Percentiles rank a stretch among this genome's conserved stretches.
phyloP scores from a whole-genome alignment of 805 yeast species.

The Candida rishiriensis region DNA sequence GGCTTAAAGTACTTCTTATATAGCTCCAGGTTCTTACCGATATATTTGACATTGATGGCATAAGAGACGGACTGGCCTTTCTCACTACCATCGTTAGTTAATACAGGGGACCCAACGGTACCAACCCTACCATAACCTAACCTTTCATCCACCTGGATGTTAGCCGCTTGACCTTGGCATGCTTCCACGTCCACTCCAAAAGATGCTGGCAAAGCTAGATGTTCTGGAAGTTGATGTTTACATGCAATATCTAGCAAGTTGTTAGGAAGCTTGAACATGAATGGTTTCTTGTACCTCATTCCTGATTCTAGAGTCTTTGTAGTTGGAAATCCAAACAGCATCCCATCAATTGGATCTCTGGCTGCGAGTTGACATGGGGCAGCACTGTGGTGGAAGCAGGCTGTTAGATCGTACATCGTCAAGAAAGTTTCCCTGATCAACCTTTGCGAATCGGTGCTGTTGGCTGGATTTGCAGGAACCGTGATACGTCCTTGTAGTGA shows the following conservation, averaged over 20 bases:
- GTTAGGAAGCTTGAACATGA: constrained; percentile 52
- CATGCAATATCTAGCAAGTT: constrained; percentile 50
- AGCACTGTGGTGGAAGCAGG: constrained; percentile 42
- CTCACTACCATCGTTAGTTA: constrained; percentile 41
- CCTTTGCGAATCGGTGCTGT: not conserved
- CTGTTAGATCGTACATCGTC: constrained; percentile 48
- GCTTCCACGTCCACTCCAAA: constrained; percentile 32
- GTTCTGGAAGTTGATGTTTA: constrained; percentile 34
- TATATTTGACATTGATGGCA: constrained; percentile 49
- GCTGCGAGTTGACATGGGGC: constrained; percentile 1
- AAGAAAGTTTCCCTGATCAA: constrained; percentile 32
- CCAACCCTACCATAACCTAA: constrained; percentile 53
- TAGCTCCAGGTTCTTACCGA: constrained; percentile 39
- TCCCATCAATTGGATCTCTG: constrained; percentile 23
- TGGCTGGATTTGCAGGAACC: constrained; percentile 7
- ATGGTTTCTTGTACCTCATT: constrained; percentile 47
- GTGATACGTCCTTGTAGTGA: constrained; percentile 49
- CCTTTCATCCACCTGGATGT: constrained; percentile 29
- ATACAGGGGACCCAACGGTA: constrained; percentile 47
- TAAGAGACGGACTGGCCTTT: constrained; percentile 43
- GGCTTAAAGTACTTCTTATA: constrained; percentile 20
- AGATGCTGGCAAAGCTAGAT: constrained; percentile 36
- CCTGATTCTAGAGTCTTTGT: constrained; percentile 44
- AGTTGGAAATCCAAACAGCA: constrained; percentile 37
- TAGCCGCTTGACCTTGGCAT: constrained; percentile 19